Evolutionary conservation across 257 asterid genomes (phyloP), one percentile per base, ranked within the genome.

Genomic region (Solanum dulcamara): DNA sequence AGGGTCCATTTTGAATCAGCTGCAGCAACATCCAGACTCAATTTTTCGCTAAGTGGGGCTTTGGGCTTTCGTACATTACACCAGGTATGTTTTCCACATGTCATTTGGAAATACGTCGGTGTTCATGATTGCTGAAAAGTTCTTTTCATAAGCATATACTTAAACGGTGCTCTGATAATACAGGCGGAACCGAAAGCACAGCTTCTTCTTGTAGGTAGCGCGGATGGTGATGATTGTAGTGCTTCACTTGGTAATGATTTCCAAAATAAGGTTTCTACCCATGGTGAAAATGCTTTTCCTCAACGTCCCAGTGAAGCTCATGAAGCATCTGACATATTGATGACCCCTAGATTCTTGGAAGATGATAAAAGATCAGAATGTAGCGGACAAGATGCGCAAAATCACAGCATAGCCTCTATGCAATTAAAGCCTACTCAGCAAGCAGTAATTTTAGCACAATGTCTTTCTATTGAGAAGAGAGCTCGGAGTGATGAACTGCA

Each of bases 171-270:
- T 53, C 83, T 89, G 85, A 86, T 86, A 88, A 84, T 88, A 38
- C 86, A 95, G 98, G 96, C 88, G 80, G 95, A 92, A 86, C 99
- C 99, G 12, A 94, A 87, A 88, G 95, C 97, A 81, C 99, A 93
- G 62, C 92, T 93, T 40, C 89, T 90, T 74, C 98, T 95, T 84
- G 93, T 93, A 88, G 84, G 92, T 70, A 82, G 91, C 81, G 82
- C 87, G 51, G 90, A 88, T 68, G 85, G 74, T 42, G 89, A 83
- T 59, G 93, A 85, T 83, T 67, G 81, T 72, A 30, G 57, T 83
- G 83, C 53, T 40, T 85, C 90, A 50, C 67, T 75, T 75, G 86
- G 87, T 62, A 53, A 88, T 44, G 89, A 89, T 74, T 85, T 85
- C 42, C 87, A 55, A 48, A 48, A 28, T 74, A 87, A 48, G 15